Base-by-base conservation (phyloP, 345 rosid genomes). In the Moringa oleifera region DNA sequence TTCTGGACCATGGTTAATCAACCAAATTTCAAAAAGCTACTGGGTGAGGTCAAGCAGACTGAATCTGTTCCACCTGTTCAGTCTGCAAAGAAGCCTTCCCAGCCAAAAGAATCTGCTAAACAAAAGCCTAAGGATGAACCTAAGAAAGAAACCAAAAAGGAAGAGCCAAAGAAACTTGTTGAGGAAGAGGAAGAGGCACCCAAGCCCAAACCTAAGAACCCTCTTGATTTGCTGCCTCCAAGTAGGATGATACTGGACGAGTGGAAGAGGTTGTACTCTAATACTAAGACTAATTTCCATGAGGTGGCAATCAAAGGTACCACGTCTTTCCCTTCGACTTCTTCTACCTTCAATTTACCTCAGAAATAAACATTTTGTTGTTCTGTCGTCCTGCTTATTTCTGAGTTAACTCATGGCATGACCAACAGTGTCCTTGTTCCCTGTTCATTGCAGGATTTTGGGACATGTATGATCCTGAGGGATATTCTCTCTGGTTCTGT, bases 391-490 rank as follows among this genome's bases (percentile, higher is more conserved):
- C 12, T 7, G 12, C 47, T 41, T 15, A 11, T 1, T 41, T 41
- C 12, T 41, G 2, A 11, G 1, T 41, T 41, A 41, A 41, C 1
- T 41, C 47, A 7, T 41, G 47, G 47, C 47, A 41, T 41, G 47
- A 41, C 6, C 2, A 41, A 5, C 17, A 15, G 12, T 41, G 9
- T 41, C 13, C 47, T 37, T 23, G 12, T 49, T 22, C 6, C n/a
- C 25, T 24, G 6, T 59, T 21, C 23, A 7, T 63, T 66, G 65
- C 73, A 87, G 94, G 94, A 66, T 87, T 87, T 75, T 84, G 94
- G 94, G 94, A 85, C 72, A 87, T 87, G 90, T 85, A 80, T 57
- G 94, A 87, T 71, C 82, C 88, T 0, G 90, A 87, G 77, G 94
- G 94, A 21, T 87, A 87, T 74, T 87, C 90, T 0, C 74, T 85